These are phyloP conservation scores for Verbena officinalis DNA, from an alignment of 257 asterid genomes.

Conservation along the genomic window DNA sequence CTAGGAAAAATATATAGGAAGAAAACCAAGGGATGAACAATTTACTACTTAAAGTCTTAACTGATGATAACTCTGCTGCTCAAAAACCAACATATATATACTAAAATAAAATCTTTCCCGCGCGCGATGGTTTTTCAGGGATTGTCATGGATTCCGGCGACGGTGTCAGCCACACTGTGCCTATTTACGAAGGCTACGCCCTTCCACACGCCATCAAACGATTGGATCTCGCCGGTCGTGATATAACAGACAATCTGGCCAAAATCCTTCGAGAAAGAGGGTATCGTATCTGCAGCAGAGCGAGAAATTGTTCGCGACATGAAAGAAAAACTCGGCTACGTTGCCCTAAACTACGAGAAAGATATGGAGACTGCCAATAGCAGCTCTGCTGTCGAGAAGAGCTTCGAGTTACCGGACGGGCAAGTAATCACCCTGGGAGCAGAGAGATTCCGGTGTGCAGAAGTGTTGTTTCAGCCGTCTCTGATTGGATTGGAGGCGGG, in stretches of 20 bases:
- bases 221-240: conserved; percentile 44
- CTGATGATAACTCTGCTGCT: no score
- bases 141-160: no score
- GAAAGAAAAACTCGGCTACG: conserved; percentile 44
- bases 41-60: no score
- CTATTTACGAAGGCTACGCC: no score
- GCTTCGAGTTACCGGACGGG: conserved; percentile 48
- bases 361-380: conserved; percentile 40
- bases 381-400: conserved; percentile 41
- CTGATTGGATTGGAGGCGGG: conserved; percentile 37
- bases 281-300: conserved; percentile 43
- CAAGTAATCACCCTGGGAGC: conserved; percentile 43
- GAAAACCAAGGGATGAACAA: no score
- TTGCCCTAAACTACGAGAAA: conserved; percentile 42
- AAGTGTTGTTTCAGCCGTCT: conserved; percentile 46
- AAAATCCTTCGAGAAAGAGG: conserved; percentile 43
- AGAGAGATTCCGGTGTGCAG: conserved; percentile 51
- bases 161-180: no score
- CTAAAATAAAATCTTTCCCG: no score
- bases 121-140: no score
- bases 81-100: no score
- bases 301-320: conserved; percentile 47
- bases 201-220: no score
- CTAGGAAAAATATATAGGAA: no score
- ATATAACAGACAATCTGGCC: conserved; percentile 37